Percentiles rank a stretch among this genome's conserved stretches.
Evolutionary conservation across 2,329 filamentous ascomycete species (phyloP).

Genomic region (Dactylellina leptospora): DNA sequence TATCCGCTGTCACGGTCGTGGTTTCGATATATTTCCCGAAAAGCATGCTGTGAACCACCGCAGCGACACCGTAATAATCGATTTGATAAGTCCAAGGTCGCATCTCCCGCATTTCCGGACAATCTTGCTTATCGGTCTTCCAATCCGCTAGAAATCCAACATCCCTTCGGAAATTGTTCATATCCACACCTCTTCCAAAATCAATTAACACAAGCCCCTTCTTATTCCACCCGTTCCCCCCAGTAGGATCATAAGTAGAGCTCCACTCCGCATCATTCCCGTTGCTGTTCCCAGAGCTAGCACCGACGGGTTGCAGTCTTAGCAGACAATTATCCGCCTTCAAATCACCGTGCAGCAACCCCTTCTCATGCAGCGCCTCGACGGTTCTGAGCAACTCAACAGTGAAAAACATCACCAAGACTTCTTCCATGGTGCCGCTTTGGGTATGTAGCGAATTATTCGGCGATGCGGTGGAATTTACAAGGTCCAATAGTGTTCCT

Average conservation of each 20-base stretch:
- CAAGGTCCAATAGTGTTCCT: conserved; percentile 91
- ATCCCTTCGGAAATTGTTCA: conserved; percentile 78
- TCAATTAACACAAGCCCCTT: conserved; percentile 90
- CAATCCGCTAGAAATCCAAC: conserved; percentile 95
- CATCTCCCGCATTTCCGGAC: conserved; percentile 92
- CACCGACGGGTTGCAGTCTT: conserved; percentile 71
- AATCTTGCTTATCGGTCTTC: conserved; percentile 84
- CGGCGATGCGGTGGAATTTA: conserved; percentile 75
- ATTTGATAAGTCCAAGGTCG: conserved; percentile 97
- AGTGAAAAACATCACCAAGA: conserved; percentile 92
- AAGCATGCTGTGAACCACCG: conserved; percentile 84
- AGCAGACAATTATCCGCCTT: conserved; percentile 96
- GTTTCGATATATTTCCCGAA: conserved; percentile 97
- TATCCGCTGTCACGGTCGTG: conserved; percentile 63
- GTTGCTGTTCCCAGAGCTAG: conserved; percentile 59
- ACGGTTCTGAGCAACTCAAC: conserved; percentile 90
- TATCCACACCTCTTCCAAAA: conserved; percentile 93
- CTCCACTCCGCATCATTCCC: conserved; percentile 63
- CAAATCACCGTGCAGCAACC: conserved; percentile 88
- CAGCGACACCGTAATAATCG: conserved; percentile 92
- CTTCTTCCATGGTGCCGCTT: conserved; percentile 81
- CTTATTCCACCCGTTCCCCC: conserved; percentile 77
- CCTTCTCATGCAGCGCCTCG: conserved; percentile 81
- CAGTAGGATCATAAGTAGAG: conserved; percentile 75
- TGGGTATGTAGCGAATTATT: conserved; percentile 63